phyloP scores from a whole-genome alignment of 257 asterid genomes.

The Solanum commersonii region DNA sequence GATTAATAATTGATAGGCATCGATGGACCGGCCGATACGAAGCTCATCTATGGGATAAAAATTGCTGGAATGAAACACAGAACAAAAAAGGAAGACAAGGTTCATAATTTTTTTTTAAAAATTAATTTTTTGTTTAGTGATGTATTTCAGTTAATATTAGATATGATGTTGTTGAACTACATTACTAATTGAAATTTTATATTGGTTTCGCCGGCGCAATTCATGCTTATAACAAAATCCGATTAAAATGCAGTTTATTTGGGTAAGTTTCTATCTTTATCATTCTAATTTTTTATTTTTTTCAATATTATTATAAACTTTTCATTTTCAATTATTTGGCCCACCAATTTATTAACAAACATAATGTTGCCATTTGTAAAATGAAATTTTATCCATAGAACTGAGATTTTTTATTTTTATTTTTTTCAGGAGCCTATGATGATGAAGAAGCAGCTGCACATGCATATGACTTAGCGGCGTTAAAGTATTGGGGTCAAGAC shows the following conservation, averaged over 20 bases:
- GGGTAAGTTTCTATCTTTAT: slow-evolving; percentile 41
- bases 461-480: slow-evolving; percentile 97
- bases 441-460: slow-evolving; percentile 96
- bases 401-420: neutral
- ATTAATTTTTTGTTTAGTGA: neutral
- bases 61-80: slow-evolving; percentile 92
- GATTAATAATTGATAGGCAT: slow-evolving; percentile 34
- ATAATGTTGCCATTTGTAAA: neutral
- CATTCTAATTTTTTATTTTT: neutral
- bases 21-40: slow-evolving; percentile 96
- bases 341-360: neutral
- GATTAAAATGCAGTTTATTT: slow-evolving; percentile 69
- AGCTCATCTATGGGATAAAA: slow-evolving; percentile 98
- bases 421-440: slow-evolving; percentile 71
- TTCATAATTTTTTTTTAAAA: neutral
- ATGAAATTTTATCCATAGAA: neutral
- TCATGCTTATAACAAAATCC: slow-evolving; percentile 15
- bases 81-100: slow-evolving; percentile 98
- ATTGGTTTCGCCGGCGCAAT: slow-evolving; percentile 21
- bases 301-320: neutral
- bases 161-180: neutral
- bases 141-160: neutral
- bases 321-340: neutral
- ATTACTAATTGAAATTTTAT: neutral
- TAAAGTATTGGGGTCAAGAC: slow-evolving; percentile 92